Evolutionary conservation across 306 rosid species (phyloP), one percentile per base, ranked within the genome.

Genomic region (Corylus avellana): DNA sequence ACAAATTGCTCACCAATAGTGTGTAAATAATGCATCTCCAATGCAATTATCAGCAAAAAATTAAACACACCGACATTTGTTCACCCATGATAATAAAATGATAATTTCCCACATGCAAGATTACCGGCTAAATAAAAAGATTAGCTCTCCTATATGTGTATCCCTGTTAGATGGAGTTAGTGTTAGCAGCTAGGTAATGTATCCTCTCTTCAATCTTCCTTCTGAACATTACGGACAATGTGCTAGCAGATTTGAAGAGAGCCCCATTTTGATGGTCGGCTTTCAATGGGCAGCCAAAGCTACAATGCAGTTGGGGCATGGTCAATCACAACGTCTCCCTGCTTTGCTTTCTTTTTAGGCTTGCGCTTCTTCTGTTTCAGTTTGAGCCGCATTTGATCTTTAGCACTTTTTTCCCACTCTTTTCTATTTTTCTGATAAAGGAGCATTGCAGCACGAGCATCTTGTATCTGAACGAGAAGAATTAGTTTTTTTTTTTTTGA

Each of bases 371-470:
- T 86, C 82, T 85, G 94, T 82, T 95, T 95, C 81, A 81, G 80
- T 79, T 90, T 88, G 47, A 82, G 79, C 79, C 84, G 88, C 32
- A 14, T 66, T 58, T 90, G 90, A 79, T 88, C 91, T 88, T 92
- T 91, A 3, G 74, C 75, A 53, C 79, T 83, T 86, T 78, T 95
- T 79, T 93, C 99, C 99, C 99, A 95, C 72, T 78, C 88, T 81
- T 73, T 89, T 78, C 85, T 86, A 74, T 88, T 89, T 79, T 83
- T 90, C 88, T 90, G 96, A 84, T 93, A 95, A 73, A 95, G 99
- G 78, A 93, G 56, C 99, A 95, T 95, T 2, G 97, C 98, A 11
- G 98, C 91, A 5, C 97, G 92, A 67, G 98, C 97, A 85, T 95
- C 98, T 42, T 95, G 90, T 77, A 93, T 70, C 98, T 95, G 87